phyloP scores from a whole-genome alignment of 2,329 filamentous ascomycete species.

The Colletotrichum salicis region DNA sequence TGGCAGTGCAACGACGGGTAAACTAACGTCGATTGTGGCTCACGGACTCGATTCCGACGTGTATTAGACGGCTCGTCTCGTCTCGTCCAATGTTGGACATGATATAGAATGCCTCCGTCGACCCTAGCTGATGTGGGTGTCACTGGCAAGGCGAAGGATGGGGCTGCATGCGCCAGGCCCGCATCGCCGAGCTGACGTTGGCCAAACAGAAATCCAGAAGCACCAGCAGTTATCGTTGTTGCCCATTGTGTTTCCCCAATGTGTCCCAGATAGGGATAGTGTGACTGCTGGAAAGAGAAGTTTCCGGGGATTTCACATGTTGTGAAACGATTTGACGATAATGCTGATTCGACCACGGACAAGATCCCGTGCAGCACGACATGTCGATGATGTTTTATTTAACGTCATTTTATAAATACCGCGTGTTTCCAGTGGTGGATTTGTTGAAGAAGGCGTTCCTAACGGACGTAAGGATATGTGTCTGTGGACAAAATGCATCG shows the following conservation, averaged over 20 bases:
- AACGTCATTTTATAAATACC: constrained; percentile 23
- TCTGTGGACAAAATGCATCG: neutral
- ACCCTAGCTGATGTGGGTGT: neutral
- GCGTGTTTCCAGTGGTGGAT: constrained; percentile 4
- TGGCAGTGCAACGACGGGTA: neutral
- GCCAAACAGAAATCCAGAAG: neutral
- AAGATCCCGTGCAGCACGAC: constrained; percentile 2
- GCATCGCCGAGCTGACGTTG: constrained; percentile 7
- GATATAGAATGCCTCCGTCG: neutral
- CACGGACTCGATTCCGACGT: neutral
- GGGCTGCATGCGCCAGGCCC: neutral
- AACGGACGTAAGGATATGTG: neutral
- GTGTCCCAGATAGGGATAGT: neutral
- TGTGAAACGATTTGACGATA: constrained; percentile 21
- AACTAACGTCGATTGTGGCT: neutral
- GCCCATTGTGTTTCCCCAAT: neutral
- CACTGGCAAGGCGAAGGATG: constrained; percentile 3
- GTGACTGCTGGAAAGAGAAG: neutral
- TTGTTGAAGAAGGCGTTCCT: neutral
- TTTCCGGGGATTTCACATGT: constrained; percentile 22
- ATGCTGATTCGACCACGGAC: constrained; percentile 7
- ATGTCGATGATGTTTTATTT: constrained; percentile 14
- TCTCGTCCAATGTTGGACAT: neutral
- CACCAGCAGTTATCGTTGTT: constrained; percentile 10
- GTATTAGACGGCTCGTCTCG: neutral